Evolutionary conservation across 1,284 basidiomycete species (phyloP).

Genomic region (Malassezia furfur): DNA sequence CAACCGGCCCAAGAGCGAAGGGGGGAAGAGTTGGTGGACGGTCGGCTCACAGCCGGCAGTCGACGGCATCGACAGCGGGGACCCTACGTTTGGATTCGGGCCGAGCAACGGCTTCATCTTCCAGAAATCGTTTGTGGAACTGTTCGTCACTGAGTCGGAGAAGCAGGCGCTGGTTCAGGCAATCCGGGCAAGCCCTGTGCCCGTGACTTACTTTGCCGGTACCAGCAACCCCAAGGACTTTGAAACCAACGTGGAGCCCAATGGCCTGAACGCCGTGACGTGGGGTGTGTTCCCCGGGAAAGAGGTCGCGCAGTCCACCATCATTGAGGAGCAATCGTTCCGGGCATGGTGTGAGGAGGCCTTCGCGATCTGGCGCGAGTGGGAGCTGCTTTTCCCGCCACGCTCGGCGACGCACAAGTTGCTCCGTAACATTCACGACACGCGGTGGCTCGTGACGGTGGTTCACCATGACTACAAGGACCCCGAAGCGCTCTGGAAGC

Average conservation of each 20-base stretch:
- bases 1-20: constrained; percentile 48
- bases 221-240: constrained; percentile 52
- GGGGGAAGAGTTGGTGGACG: constrained; percentile 65
- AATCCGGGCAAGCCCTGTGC: constrained; percentile 56
- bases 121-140: constrained; percentile 96
- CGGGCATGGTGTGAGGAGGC: constrained; percentile 68
- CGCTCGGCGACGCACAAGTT: constrained; percentile 63
- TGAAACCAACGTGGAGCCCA: constrained; percentile 46
- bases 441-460: constrained; percentile 82
- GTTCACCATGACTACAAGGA: constrained; percentile 90
- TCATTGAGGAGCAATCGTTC: constrained; percentile 51
- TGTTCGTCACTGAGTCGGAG: constrained; percentile 65
- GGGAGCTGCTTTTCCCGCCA: constrained; percentile 77
- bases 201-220: constrained; percentile 76
- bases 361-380: constrained; percentile 89
- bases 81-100: constrained; percentile 76
- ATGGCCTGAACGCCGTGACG: constrained; percentile 51
- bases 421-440: constrained; percentile 62
- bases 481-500: constrained; percentile 64
- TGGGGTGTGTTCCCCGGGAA: constrained; percentile 51
- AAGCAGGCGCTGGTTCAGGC: constrained; percentile 60
- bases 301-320: constrained; percentile 51
- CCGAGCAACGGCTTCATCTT: constrained; percentile 84
- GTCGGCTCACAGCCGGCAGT: constrained; percentile 78
- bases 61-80: constrained; percentile 35